A percentile compares a stretch with the other conserved stretches of the same genome.
Evolutionary conservation across 2,329 filamentous ascomycete genomes (phyloP).

Genomic region (Tolypocladium capitatum): DNA sequence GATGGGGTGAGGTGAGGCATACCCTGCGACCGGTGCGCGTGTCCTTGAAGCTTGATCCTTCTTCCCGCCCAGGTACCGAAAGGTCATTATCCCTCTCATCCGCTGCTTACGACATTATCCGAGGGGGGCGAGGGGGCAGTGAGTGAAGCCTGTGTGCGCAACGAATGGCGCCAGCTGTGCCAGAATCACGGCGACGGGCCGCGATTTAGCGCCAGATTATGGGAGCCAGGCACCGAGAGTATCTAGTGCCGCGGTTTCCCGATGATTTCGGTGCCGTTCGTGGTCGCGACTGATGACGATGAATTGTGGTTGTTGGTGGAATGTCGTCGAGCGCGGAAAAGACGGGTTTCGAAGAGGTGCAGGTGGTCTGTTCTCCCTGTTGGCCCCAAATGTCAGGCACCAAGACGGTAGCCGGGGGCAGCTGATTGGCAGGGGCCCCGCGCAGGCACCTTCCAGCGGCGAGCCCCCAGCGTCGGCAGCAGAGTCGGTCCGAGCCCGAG

Average conservation of each 20-base stretch:
- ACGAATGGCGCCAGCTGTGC: background rate
- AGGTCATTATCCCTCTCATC: constrained; percentile 10
- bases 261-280: constrained; percentile 10
- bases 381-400: constrained; percentile 21
- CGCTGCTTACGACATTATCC: constrained; percentile 22
- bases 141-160: constrained; percentile 5
- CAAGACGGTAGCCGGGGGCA: constrained; percentile 5
- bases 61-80: constrained; percentile 7
- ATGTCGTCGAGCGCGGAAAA: constrained; percentile 19
- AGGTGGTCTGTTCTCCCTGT: constrained; percentile 1
- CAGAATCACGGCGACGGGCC: constrained; percentile 3
- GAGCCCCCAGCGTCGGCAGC: constrained; percentile 2
- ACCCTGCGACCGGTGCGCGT: constrained; percentile 16
- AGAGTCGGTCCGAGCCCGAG: constrained; percentile 10
- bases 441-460: background rate
- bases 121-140: constrained; percentile 9
- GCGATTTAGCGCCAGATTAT: constrained; percentile 6
- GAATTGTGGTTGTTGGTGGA: constrained; percentile 14
- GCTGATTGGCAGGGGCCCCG: background rate
- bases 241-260: constrained; percentile 11
- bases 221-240: constrained; percentile 7
- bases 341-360: constrained; percentile 13
- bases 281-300: constrained; percentile 12
- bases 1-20: constrained; percentile 13
- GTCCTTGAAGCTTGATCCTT: constrained; percentile 12